phyloP scores from a whole-genome alignment of 2,329 filamentous ascomycete genomes.

The Pseudopithomyces chartarum region DNA sequence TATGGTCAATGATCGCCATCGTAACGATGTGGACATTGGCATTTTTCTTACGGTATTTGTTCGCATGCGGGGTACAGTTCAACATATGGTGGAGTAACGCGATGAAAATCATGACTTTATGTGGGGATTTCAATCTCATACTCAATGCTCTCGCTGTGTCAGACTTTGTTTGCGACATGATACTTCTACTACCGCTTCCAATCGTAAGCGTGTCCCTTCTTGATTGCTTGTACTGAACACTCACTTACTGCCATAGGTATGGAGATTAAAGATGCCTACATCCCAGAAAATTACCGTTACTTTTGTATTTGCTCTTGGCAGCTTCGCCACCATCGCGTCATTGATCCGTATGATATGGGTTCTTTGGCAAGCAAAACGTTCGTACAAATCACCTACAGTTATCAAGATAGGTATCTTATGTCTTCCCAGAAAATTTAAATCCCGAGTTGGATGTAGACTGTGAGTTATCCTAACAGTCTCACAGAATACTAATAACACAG shows the following conservation, averaged over 20 bases:
- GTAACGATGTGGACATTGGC: constrained; percentile 1
- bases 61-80: constrained; percentile 1
- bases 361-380: not conserved
- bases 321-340: not conserved
- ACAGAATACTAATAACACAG: too few species aligned
- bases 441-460: too few species aligned
- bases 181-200: not conserved
- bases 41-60: constrained; percentile 1
- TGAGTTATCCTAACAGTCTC: too few species aligned
- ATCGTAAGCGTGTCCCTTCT: too few species aligned
- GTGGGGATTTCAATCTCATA: constrained; percentile 1
- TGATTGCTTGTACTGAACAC: too few species aligned
- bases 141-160: not conserved
- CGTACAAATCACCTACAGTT: not conserved
- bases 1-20: not conserved
- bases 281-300: too few species aligned
- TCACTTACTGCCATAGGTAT: too few species aligned
- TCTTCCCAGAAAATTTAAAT: too few species aligned
- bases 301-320: too few species aligned
- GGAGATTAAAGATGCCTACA: too few species aligned
- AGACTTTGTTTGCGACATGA: constrained; percentile 5
- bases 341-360: constrained; percentile 5
- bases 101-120: not conserved
- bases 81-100: constrained; percentile 2
- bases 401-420: too few species aligned